Base-by-base conservation (phyloP, 768 basidiomycete genomes). In the Collybia sp. region DNA sequence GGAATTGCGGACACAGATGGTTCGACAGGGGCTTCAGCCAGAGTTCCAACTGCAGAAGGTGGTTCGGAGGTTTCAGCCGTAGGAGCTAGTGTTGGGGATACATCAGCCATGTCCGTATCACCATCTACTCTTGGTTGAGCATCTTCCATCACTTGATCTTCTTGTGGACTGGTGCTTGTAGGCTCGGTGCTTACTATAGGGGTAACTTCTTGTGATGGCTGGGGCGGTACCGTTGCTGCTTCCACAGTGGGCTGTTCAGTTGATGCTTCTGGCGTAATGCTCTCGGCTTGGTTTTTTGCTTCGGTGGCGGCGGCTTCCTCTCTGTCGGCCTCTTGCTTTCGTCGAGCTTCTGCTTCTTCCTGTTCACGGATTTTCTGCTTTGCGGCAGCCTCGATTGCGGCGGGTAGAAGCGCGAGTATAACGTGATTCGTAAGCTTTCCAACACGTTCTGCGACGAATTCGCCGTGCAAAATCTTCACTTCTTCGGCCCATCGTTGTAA, bases 401-500 rank as follows among this genome's bases (percentile, higher is more conserved):
- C 82, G 1, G 94, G 94, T 30, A 95, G 73, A 30, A 97, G 69
- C 4, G 82, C 77, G 31, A 93, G 64, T 17, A 79, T 63, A 40
- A 92, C 69, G 57, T 93, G 89, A 54, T 85, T 85, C 19, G 72
- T 69, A 12, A 96, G 58, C 54, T 80, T 88, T 17, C 64, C 71
- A 15, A 81, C 71, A 15, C 91, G 77, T 47, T 88, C 83, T 10
- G 75, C 63, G 8, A 83, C 78, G 48, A 86, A 85, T 52, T 82
- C 82, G 12, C 88, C 85, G 47, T 92, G 83, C 17, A 89, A 66
- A 30, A 89, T 82, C 58, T 87, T 89, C 49, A 80, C 82, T 62
- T 95, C 93, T 59, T 95, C 93, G 1, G 78, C 69, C 94, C 94
- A 97, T 47, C 94, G 79, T 56, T 91, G 88, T 25, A 84, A 59